Evolutionary conservation across 768 basidiomycete genomes (phyloP), one percentile per base, ranked within the genome.

Genomic region (Leccinum barrowsii): DNA sequence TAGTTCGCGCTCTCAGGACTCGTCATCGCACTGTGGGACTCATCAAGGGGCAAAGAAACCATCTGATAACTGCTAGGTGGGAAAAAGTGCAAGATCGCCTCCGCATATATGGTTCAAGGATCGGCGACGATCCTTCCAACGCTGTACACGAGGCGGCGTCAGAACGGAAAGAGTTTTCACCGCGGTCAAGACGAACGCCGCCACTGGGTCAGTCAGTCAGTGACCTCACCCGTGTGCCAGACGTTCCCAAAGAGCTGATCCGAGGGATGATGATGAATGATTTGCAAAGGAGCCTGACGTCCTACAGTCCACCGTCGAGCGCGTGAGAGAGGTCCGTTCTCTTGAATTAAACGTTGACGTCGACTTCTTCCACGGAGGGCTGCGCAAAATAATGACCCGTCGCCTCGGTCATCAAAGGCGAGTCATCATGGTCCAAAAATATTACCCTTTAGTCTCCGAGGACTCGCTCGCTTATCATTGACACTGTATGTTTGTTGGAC

Each of bases 161-260:
- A 52, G 71, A 70, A 21, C 76, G 86, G 5, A 85, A 83, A 60
- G 85, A 86, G 26, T 26, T 2, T 88, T 89, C 69, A 83, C 80
- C 0, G 83, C 83, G 2, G 85, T 89, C 28, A 89, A 89, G 74
- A 89, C 87, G 86, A 88, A 89, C 65, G 86, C 78, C 3, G 82
- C 80, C 3, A 76, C 30, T 0, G 30, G 30, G 84, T 81, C 40
- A 13, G 76, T 67, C 32, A 10, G 5, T 21, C 7, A 12, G 19
- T 24, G 6, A 24, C 7, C 22, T 49, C 13, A 19, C 35, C 19
- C 10, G n/a, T 17, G 12, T 15, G 12, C 21, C 24, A 12, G 22
- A 17, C 42, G 10, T 48, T 30, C 6, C 22, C 17, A 11, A 7
- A 30, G 5, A 24, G 19, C n/a, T 56, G 24, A 56, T 57, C 17